Evolutionary conservation across 805 yeast genomes (phyloP), one percentile per base, ranked within the genome.

Genomic region (Wickerhamomyces bisporus): DNA sequence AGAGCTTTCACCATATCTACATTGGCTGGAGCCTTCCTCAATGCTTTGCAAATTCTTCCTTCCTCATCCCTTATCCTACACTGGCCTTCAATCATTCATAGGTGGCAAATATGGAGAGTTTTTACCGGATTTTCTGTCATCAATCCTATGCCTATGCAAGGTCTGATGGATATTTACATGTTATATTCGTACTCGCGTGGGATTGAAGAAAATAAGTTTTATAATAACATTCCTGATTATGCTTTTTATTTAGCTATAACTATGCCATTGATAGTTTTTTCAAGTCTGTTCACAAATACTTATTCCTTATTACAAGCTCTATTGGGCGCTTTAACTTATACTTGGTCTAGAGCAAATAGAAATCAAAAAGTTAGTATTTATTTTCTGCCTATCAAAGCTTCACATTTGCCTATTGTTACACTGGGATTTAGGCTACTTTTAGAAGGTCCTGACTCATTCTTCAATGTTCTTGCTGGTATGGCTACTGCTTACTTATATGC

Each of bases 291-390:
- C 35, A 62, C 68, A 18, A 52, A 46, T 15, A 39, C 48, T 20
- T 54, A 45, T 19, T 58, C 60, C 5, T 41, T 68, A 14, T 49
- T 58, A 14, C 35, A 62, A 1, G 70, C 73, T 39, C 62, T 78
- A 46, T 52, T 74, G 27, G 68, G 77, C 14, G 75, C 81, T 15
- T 64, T 77, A 34, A 71, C 79, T 2, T 78, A 68, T 52, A 68
- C 79, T 19, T 79, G 84, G 84, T 71, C 80, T 16, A 59, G 81
- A 26, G 60, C 70, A 2, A 70, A 66, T 52, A 73, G 76, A 55
- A 64, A 69, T 50, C 64, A 71, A 24, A 64, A 65, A 24, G 76
- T 77, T 33, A 72, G 68, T 45, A 70, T 77, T 43, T 61, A 77
- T 50, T 58, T 79, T 41, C 58, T 79, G 46, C 77, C 79, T 4